Evolutionary conservation across 1,139 yeast species (phyloP).

Genomic region (Pichia sp.): DNA sequence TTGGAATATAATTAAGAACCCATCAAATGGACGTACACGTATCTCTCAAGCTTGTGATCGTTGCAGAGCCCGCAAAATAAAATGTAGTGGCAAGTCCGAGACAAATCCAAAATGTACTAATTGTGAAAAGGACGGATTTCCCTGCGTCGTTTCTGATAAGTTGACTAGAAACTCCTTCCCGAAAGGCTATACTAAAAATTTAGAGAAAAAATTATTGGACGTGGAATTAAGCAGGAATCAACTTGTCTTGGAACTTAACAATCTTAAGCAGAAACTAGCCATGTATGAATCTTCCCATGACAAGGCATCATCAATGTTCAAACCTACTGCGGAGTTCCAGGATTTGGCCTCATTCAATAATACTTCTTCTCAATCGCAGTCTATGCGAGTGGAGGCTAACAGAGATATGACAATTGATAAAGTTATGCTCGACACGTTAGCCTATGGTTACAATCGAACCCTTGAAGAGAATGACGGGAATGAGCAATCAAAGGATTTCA

Average conservation of each 20-base stretch:
- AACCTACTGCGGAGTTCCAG: neutral
- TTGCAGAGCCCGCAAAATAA: conserved; percentile 67
- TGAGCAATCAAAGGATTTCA: too few species aligned
- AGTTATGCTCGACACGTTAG: neutral
- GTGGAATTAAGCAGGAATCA: conserved; percentile 50
- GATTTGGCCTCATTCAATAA: neutral
- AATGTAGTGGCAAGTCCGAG: conserved; percentile 59
- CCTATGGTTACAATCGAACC: conserved; percentile 1
- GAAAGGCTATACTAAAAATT: conserved; percentile 67
- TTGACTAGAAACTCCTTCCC: conserved; percentile 68
- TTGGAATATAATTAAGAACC: conserved; percentile 29
- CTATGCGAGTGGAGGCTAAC: too few species aligned
- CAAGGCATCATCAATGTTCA: neutral
- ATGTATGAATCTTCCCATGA: neutral
- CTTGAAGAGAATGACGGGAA: too few species aligned
- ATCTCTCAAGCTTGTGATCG: conserved; percentile 79
- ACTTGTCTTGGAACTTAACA: conserved; percentile 28
- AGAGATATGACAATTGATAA: conserved; percentile 2
- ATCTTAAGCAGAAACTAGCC: conserved; percentile 13
- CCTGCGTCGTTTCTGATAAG: conserved; percentile 66
- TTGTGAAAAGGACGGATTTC: conserved; percentile 56
- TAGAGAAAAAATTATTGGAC: conserved; percentile 54
- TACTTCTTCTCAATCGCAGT: too few species aligned
- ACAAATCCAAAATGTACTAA: conserved; percentile 51
- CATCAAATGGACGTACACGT: conserved; percentile 31